Evolutionary conservation across 2,329 filamentous ascomycete species (phyloP), one percentile per base, ranked within the genome.

Genomic region (Aphanoascus verrucosus): DNA sequence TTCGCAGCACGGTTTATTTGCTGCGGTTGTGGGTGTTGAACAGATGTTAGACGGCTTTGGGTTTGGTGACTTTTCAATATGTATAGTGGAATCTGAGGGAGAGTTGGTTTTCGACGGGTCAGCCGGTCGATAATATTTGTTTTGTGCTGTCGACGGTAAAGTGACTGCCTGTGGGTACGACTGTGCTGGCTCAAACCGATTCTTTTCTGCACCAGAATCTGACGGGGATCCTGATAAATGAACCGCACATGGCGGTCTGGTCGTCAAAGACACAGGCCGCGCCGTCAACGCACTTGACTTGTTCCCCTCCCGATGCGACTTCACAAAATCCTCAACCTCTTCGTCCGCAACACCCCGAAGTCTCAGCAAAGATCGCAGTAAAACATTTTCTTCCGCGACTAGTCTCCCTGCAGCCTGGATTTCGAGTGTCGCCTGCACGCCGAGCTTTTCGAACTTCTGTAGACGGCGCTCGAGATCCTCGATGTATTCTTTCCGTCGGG

Each of bases 401-500:
- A 72, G 78, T 53, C 83, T 74, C 1, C 85, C 85, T 0, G 84
- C 85, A 49, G 76, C 70, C 64, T 89, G 86, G 9, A 89, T 81
- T 63, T 88, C 84, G n/a, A 77, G 72, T 0, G 82, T 84, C 2
- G 83, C 85, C 62, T 84, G 78, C 47, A 85, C 76, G 15, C 85
- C 85, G 32, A 77, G 72, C 37, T 79, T 73, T 65, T 88, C 83
- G 63, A 78, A 86, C 50, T 71, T 69, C 45, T 81, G 77, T 54
- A 84, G 69, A 56, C 80, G 81, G 48, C 76, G 71, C 67, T 89
- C 84, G 28, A 88, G 76, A 53, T 85, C 82, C 57, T 81, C 74
- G 38, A 88, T 70, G 63, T 89, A 88, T 63, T 87, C 84, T 71
- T 85, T 86, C 58, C 82, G 77, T 35, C 85, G 78, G 44, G 84